Base-by-base conservation (phyloP, 345 rosid species). In the Erysimum cheiranthoides region DNA sequence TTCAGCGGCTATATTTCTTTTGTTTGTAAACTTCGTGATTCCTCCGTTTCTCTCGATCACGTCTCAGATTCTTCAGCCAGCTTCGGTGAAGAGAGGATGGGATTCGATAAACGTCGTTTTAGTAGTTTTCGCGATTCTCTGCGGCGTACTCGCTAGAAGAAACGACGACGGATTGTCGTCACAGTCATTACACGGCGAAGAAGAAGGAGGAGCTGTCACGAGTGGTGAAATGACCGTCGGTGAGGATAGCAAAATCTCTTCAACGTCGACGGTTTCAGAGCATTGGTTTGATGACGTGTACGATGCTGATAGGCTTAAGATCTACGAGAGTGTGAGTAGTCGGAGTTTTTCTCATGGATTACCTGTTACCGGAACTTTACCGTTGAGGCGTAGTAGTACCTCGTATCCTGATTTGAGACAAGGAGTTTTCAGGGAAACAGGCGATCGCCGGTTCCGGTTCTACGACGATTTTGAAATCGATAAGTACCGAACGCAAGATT, bases 381-480 rank as follows among this genome's bases (percentile, higher is more conserved):
- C 86, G 76, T 79, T 93, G 74, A 86, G 81, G 86, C 87, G 93
- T 79, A 91, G 78, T 73, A 84, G 93, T 32, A 88, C 82, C 76
- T 90, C 97, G 18, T 89, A 88, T 70, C 97, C 97, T 57, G 97
- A 93, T 86, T 83, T 91, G 61, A 79, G 86, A 50, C 75, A 85
- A 25, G 92, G 86, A 0, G 75, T 76, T 8, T 56, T 73, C 34
- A 80, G 79, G 79, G 84, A 77, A 62, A 84, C 79, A 10, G 71
- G 36, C 3, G 89, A 76, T 58, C 88, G 85, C 2, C 84, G 76
- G 74, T 86, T 70, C 66, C 89, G 90, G 50, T 89, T 84, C 76
- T 86, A 81, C 62, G 95, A 93, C 46, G 98, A 93, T 81, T 89
- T 89, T 43, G 90, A 82, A 25, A 82, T 88, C 5, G 78, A 66